Conservation (phyloP, 257 asterid genomes). For the Fraxinus excelsior region DNA sequence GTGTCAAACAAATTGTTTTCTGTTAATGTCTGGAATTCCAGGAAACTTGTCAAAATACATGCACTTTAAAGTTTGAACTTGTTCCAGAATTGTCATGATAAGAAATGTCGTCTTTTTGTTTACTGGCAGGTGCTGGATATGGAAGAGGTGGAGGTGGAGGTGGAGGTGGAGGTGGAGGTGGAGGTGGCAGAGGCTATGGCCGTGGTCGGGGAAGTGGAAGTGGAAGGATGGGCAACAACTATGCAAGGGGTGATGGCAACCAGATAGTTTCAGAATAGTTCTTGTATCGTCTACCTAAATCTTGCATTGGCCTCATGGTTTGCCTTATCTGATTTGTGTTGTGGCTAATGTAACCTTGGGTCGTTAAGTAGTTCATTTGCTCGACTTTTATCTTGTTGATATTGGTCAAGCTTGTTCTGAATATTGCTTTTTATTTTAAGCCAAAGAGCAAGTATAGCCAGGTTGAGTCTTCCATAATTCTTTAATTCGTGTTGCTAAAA, state of each 20-base stretch:
- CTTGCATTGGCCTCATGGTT: slow-evolving; percentile 32
- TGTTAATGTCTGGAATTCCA: not conserved
- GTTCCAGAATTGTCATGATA: not conserved
- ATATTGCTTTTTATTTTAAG: slow-evolving; percentile 18
- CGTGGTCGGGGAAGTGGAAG: slow-evolving; percentile 61
- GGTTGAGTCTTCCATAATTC: not conserved
- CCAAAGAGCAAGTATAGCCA: slow-evolving; percentile 25
- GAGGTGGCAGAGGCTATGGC: slow-evolving; percentile 62
- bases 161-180: slow-evolving; percentile 61
- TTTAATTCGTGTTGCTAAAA: not conserved
- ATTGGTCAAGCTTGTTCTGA: slow-evolving; percentile 26
- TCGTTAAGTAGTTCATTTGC: slow-evolving; percentile 22
- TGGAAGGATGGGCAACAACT: slow-evolving; percentile 49
- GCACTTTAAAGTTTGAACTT: not conserved
- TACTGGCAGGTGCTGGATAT: slow-evolving; percentile 61
- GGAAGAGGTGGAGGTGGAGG: slow-evolving; percentile 69
- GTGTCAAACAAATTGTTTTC: not conserved
- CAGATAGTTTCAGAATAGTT: slow-evolving; percentile 41
- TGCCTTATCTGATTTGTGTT: slow-evolving; percentile 18
- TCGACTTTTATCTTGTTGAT: slow-evolving; percentile 18
- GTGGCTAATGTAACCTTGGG: slow-evolving; percentile 12
- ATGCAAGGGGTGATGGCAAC: slow-evolving; percentile 57
- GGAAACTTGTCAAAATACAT: not conserved
- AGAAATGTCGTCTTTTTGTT: not conserved
- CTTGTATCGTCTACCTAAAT: slow-evolving; percentile 29